Base-by-base conservation (phyloP, 192 early-diverging fungal species). In the Spinellus fusiger region DNA sequence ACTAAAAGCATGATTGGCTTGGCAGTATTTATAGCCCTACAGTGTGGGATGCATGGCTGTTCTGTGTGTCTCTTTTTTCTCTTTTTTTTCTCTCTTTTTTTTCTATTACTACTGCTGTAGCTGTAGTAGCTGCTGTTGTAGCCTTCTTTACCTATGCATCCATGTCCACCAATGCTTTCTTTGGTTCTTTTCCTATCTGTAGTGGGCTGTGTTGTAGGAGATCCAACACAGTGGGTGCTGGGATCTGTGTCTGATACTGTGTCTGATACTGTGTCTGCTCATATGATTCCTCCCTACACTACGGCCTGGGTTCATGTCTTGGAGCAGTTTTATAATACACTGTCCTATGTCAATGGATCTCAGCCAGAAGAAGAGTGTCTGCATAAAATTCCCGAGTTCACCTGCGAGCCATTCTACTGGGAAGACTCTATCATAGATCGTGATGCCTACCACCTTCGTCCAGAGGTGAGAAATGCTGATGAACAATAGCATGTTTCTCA, bases 401-500 rank as follows among this genome's bases (percentile, higher is more conserved):
- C 44, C 2, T 80, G 79, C 33, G 25, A 52, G 12, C 73, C 70
- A 10, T 74, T 76, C 37, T 26, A 47, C 5, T 68, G 70, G 38
- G 44, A 67, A 1, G 79, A 80, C 46, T 61, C 68, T 25, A 59
- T 70, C 5, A 23, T n/a, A 22, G 53, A 68, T 22, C 37, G 56
- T 57, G 69, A 77, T 48, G 79, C 74, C 27, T 69, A 71, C 61
- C 76, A 70, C 49, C 59, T 80, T 15, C 68, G 79, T 20, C 76
- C 79, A 8, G 69, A 77, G 49, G 79, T 80, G 70, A 59, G 29
- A 22, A 1, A 29, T 7, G 10, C 10, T 26, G 26, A 26, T 35
- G 13, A 13, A 16, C 59, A 35, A 22, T 26, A 7, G 10, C 16
- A 29, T 47, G 26, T 32, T 20, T 52, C 40, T 28, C n/a, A 44